Evolutionary conservation across 306 rosid species (phyloP).

Genomic region (Canavalia ensiformis): DNA sequence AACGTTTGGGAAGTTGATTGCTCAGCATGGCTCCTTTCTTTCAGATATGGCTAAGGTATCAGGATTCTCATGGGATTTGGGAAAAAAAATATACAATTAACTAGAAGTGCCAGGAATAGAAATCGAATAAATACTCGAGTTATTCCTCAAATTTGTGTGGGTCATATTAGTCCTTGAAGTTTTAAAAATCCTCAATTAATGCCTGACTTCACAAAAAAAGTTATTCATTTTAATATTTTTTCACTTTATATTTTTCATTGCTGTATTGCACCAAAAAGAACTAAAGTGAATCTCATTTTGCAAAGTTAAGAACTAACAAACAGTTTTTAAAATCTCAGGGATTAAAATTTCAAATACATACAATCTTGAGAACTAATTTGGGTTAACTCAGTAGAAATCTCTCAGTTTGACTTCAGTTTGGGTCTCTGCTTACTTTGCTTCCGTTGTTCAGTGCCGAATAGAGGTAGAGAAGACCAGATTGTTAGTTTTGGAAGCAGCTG

Average conservation of each 20-base stretch:
- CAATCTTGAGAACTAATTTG: too few relatives aligned
- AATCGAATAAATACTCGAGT: background rate
- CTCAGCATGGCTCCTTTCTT: constrained; percentile 92
- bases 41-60: constrained; percentile 86
- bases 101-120: constrained; percentile 8
- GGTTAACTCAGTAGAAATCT: background rate
- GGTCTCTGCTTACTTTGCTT: constrained; percentile 29
- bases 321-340: too few relatives aligned
- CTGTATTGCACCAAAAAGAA: too few relatives aligned
- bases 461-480: constrained; percentile 84
- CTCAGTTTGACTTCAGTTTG: background rate
- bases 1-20: constrained; percentile 88
- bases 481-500: constrained; percentile 94
- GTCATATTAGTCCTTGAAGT: too few relatives aligned
- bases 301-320: too few relatives aligned
- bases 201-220: too few relatives aligned
- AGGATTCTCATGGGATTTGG: constrained; percentile 12
- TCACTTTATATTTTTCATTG: too few relatives aligned
- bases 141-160: too few relatives aligned
- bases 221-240: too few relatives aligned
- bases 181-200: too few relatives aligned
- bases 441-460: constrained; percentile 76
- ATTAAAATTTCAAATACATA: too few relatives aligned
- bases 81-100: background rate
- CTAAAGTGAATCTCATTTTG: too few relatives aligned